A percentile compares a stretch with the other conserved stretches of the same genome.
Conservation (phyloP, 2,329 filamentous ascomycete species). For the Colletotrichum melonis region DNA sequence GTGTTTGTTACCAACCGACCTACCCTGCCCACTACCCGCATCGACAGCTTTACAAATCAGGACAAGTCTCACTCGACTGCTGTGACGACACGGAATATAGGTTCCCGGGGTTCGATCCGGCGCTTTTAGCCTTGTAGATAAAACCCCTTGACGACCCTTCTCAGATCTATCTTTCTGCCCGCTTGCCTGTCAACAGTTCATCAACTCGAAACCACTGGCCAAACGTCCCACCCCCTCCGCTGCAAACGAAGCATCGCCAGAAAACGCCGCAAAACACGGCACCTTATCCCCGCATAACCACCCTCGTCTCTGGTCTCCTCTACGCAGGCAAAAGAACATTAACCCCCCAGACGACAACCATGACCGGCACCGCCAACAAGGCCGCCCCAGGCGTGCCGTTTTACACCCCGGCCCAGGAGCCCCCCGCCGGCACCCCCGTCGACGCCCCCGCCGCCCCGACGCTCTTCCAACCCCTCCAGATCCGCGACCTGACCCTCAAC, state of each 20-base stretch:
- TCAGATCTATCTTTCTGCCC: neutral
- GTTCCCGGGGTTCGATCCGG: neutral
- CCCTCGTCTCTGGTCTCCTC: neutral
- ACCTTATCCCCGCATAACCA: neutral
- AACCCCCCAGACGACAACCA: slow-evolving; percentile 15
- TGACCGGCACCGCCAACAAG: slow-evolving; percentile 47
- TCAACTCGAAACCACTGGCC: slow-evolving; percentile 23
- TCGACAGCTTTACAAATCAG: neutral
- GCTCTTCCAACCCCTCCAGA: slow-evolving; percentile 66
- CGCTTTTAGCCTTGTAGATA: slow-evolving; percentile 18
- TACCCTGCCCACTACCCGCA: neutral
- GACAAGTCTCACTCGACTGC: neutral
- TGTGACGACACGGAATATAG: neutral
- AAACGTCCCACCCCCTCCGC: neutral
- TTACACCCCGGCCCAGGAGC: slow-evolving; percentile 66
- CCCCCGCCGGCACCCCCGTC: slow-evolving; percentile 60
- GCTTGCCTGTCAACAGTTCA: slow-evolving; percentile 2
- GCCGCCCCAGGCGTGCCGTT: slow-evolving; percentile 59
- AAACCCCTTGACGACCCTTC: slow-evolving; percentile 5
- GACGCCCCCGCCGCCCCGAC: slow-evolving; percentile 57
- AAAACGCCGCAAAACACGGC: neutral
- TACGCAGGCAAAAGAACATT: neutral
- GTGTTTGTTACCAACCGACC: neutral
- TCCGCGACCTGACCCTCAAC: slow-evolving; percentile 62
- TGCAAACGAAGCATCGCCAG: neutral